These are phyloP conservation scores for Zostera marina DNA, from an alignment of 116 monocot species.

Conservation along the genomic window DNA sequence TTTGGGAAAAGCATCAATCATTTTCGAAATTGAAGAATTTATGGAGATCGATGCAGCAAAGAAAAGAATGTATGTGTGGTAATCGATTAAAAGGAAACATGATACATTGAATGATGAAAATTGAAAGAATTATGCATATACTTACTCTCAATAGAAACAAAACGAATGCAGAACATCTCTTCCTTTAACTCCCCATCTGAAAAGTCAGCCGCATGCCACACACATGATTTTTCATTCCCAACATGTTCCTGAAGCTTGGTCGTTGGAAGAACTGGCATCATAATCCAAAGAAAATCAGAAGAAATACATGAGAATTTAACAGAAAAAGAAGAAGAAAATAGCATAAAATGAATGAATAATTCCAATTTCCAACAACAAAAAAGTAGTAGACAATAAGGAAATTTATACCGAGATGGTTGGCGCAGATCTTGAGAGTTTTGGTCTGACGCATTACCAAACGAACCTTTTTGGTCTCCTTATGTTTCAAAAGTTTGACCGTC, in stretches of 20 bases:
- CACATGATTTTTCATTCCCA: constrained; percentile 90
- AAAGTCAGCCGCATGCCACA: constrained; percentile 93
- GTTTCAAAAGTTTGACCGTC: constrained; percentile 59
- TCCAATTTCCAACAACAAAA: not conserved
- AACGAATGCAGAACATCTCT: constrained; percentile 88
- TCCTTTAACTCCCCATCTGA: constrained; percentile 92
- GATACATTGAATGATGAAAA: not conserved
- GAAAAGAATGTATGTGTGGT: not conserved
- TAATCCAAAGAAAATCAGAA: no score
- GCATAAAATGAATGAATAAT: not conserved
- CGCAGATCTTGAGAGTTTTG: constrained; percentile 85
- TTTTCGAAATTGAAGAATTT: no score
- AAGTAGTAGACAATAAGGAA: not conserved
- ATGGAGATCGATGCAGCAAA: no score
- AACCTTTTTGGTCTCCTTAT: constrained; percentile 44
- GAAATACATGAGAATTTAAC: not conserved
- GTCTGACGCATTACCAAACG: constrained; percentile 72
- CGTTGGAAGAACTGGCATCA: constrained; percentile 33
- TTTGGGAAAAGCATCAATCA: no score
- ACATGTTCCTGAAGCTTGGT: constrained; percentile 84
- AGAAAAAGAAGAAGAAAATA: constrained; percentile 4
- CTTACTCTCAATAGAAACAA: constrained; percentile 89
- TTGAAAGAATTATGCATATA: not conserved
- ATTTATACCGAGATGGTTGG: constrained; percentile 36
- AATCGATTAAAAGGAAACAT: not conserved